Conservation (phyloP, 371 early-diverging fungal species). For the Apophysomyces trapeziformis region DNA sequence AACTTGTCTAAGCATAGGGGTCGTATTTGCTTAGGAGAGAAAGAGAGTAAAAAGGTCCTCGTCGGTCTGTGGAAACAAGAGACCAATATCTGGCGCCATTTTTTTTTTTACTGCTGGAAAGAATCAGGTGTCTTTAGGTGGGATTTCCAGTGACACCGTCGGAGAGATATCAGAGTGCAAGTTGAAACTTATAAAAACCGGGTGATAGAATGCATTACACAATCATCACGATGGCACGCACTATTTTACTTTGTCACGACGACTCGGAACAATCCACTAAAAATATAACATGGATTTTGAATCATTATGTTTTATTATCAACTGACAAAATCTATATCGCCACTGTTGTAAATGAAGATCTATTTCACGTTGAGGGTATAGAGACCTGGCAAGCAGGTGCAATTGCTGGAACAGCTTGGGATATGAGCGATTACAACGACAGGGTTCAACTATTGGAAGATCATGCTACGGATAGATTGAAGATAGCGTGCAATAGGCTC, state of each 20-base stretch:
- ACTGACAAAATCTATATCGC: constrained; percentile 28
- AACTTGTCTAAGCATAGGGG: constrained; percentile 10
- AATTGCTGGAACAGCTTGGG: constrained; percentile 28
- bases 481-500: constrained; percentile 24
- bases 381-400: constrained; percentile 32
- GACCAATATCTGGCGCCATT: background rate
- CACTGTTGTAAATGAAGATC: constrained; percentile 36
- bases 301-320: constrained; percentile 24
- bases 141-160: background rate
- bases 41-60: background rate
- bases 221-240: constrained; percentile 22
- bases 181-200: background rate
- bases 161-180: background rate
- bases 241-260: constrained; percentile 35
- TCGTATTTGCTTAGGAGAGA: background rate
- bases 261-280: constrained; percentile 26
- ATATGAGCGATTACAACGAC: constrained; percentile 25
- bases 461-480: constrained; percentile 20
- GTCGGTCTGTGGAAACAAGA: background rate
- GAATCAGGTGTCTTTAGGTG: constrained; percentile 2
- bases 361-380: constrained; percentile 34
- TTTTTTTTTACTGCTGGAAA: background rate
- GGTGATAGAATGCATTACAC: background rate
- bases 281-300: constrained; percentile 33
- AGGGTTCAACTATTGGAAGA: constrained; percentile 28